Base-by-base conservation (phyloP, 495 filamentous ascomycete species). In the Pseudoneurospora amorphoporcata region DNA sequence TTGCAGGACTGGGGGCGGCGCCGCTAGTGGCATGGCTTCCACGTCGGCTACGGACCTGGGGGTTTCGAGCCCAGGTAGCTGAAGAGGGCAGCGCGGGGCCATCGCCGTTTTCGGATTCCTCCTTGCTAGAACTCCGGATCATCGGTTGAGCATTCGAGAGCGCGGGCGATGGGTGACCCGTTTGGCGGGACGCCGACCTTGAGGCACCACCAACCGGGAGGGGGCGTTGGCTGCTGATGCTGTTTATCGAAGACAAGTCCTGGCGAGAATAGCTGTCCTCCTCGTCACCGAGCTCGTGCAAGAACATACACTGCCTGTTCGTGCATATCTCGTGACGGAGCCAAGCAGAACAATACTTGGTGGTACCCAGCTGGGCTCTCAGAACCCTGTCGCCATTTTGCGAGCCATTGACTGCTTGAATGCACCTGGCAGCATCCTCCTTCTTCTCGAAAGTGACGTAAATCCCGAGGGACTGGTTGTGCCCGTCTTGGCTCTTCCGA, bases 321-420 rank as follows among this genome's bases (percentile, higher is more conserved):
- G 90, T 92, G 82, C 95, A 99, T 72, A 88, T 89, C 79, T 99
- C 95, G 70, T 94, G 92, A 29, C 96, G 90, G 35, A 99, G 86
- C 85, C 95, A 99, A 9, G 95, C 95, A 1, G 95, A 98, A 82
- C 95, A 99, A 79, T 99, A 99, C 80, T 99, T 99, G 3, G 96
- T 99, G 8, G 96, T 99, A 29, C 96, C 96, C 70, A 96, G 92
- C 81, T 98, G 96, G 6, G 96, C 96, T 77, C 95, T 88, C 38
- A 99, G 82, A 39, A 92, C 86, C 70, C 95, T 84, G 72, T 97
- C 95, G 9, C 92, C 92, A 79, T 99, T 99, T 70, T 89, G 87
- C 17, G 94, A 97, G 12, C 93, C 93, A 79, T 99, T 93, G 3
- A 99, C 95, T 40, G 94, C 92, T 53, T 87, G 85, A 73, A 99